phyloP scores from a whole-genome alignment of 495 filamentous ascomycete genomes.

The Podospora fimiseda region DNA sequence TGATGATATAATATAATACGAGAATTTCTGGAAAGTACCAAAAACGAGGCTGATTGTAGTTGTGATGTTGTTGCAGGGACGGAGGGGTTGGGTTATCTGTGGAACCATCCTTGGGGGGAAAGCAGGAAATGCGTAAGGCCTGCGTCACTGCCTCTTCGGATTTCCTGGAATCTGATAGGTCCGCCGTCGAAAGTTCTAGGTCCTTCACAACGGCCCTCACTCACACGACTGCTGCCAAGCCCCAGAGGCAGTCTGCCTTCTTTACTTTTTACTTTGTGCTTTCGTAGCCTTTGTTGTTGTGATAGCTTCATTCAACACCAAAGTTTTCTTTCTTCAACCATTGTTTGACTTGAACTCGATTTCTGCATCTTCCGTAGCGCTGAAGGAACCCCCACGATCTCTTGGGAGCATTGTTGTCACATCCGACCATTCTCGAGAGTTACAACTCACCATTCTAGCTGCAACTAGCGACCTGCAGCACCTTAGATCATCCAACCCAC shows the following conservation, averaged over 20 bases:
- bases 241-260: constrained; percentile 17
- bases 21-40: too few relatives aligned
- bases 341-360: constrained; percentile 4
- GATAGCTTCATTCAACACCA: not conserved
- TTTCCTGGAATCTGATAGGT: constrained; percentile 22
- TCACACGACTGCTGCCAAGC: constrained; percentile 10
- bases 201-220: constrained; percentile 23
- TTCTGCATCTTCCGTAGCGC: not conserved
- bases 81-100: not conserved
- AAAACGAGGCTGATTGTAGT: not conserved
- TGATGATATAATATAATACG: too few relatives aligned
- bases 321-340: not conserved
- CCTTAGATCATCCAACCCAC: constrained; percentile 6
- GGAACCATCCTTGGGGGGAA: not conserved
- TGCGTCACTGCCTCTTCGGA: constrained; percentile 21
- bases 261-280: constrained; percentile 6
- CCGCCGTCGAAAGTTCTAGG: constrained; percentile 29
- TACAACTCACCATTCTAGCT: constrained; percentile 7
- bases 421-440: constrained; percentile 7
- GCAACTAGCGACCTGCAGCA: constrained; percentile 16
- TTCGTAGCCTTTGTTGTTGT: constrained; percentile 5
- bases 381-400: constrained; percentile 3
- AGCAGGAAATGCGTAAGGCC: constrained; percentile 15
- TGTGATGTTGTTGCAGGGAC: not conserved
- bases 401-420: constrained; percentile 7